Evolutionary conservation across 345 rosid genomes (phyloP), one percentile per base, ranked within the genome.

Genomic region (Sonneratia caseolaris): DNA sequence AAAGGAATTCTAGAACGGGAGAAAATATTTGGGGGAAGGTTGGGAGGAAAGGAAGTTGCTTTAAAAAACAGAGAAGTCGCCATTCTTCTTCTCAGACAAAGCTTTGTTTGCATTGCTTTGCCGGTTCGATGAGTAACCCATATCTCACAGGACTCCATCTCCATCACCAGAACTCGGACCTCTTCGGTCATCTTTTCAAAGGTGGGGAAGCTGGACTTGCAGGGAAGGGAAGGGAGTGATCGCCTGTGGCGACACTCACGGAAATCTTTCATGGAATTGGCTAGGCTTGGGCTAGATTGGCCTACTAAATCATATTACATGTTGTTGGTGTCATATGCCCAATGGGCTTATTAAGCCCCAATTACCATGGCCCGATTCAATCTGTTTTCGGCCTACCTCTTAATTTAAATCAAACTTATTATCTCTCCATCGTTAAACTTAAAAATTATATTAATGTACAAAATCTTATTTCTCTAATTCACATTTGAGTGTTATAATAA

Each of bases 11-110:
- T 74, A 47, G 75, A 76, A 77, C 68, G 72, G 69, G 43, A 76
- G 73, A 68, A 8, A 40, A 40, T 40, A 27, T 27, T 27, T 27
- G 78, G 68, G 75, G 32, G 32, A 27, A 27, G 32, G 32, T 27
- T 84, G 83, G 72, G 81, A 68, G 27, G 69, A 64, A 59, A 77
- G 76, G 79, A 82, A 74, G 79, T 87, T 86, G 96, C 91, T 88
- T 88, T 68, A 92, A 89, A 92, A 80, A 79, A 88, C 85, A 76
- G 91, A 74, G 82, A 89, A 9, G 77, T 47, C 14, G 1, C 48
- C n/a, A 57, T 45, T 38, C 66, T 37, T 40, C 9, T 40, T 4
- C 43, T 40, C 43, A 8, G 9, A 40, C 9, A 8, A 8, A 40
- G 43, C 7, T 27, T 27, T 27, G 9, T 40, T 40, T 40, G 43